Base-by-base conservation (phyloP, 148 eudicot species). In the Pharnaceum exiguum region DNA sequence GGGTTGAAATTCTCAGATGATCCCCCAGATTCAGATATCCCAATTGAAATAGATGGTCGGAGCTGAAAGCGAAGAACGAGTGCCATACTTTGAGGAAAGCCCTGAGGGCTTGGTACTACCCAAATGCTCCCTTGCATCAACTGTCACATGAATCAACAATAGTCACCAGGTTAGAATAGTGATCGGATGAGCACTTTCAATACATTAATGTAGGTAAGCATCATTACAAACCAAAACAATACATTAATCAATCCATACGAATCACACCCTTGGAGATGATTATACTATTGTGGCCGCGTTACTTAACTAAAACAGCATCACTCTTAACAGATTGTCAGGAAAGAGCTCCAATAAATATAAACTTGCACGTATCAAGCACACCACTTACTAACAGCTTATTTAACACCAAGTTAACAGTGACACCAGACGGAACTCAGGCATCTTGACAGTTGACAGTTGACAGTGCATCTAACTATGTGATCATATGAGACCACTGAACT, bases 61-160 rank as follows among this genome's bases (percentile, higher is more conserved):
- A 69, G 76, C 60, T 85, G 90, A 35, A 87, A 85, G 17, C 82
- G 79, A 8, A 91, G 80, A 28, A 75, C 60, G 10, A 91, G 73
- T 5, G 77, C 82, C 94, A 87, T 91, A 59, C 81, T 70, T 68
- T 91, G 86, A 25, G 88, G 84, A 29, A 74, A 75, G 4, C 83
- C 89, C 16, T 77, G 76, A 5, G 83, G 75, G 46, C 81, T 79
- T 16, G 81, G 79, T 37, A 72, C 66, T 23, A 82, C 77, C 89
- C 96, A 77, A 5, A 91, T 81, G 70, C 81, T 77, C 3, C 97
- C 97, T 74, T 81, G 94, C 97, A 91, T 91, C 70, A 80, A 44
- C 97, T 91, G 93, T 55, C 23, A 56, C 48, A 64, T 31, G 8
- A n/a, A n/a, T n/a, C 5, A n/a, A 46, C 13, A 61, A 37, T 19